Conservation (phyloP, 345 rosid genomes). For the Zanthoxylum bungeanum region DNA sequence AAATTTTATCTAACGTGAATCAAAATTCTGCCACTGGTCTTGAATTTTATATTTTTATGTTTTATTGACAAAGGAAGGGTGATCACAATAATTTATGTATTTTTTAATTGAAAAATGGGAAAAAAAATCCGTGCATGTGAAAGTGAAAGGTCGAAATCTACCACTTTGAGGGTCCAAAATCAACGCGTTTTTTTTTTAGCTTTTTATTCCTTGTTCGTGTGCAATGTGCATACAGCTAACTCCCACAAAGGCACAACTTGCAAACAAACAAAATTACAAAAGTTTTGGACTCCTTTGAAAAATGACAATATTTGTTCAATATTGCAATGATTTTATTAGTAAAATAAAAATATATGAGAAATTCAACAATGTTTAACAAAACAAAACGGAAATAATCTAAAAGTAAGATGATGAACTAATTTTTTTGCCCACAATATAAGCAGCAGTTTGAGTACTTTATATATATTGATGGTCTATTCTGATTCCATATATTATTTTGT, state of each 20-base stretch:
- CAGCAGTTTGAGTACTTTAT: too few species aligned
- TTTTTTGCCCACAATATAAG: too few species aligned
- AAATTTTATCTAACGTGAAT: too few species aligned
- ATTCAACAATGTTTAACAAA: not conserved
- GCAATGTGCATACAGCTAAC: conserved; percentile 3
- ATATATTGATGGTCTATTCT: too few species aligned
- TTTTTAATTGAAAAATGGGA: not conserved
- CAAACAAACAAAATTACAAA: not conserved
- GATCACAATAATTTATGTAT: not conserved
- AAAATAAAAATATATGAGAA: not conserved
- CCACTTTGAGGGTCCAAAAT: not conserved
- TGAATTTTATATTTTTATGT: too few species aligned
- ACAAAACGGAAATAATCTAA: too few species aligned
- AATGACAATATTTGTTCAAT: not conserved
- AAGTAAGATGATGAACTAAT: too few species aligned
- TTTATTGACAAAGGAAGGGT: not conserved
- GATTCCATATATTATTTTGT: too few species aligned
- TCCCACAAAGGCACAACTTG: not conserved
- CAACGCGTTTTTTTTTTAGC: conserved; percentile 2
- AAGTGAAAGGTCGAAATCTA: not conserved
- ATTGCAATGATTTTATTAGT: not conserved
- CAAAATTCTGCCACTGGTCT: too few species aligned
- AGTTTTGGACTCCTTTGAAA: not conserved
- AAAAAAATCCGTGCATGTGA: not conserved
- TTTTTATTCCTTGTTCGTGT: too few species aligned